Evolutionary conservation across 192 early-diverging fungal genomes (phyloP), one percentile per base, ranked within the genome.

Genomic region (Backusella circina): DNA sequence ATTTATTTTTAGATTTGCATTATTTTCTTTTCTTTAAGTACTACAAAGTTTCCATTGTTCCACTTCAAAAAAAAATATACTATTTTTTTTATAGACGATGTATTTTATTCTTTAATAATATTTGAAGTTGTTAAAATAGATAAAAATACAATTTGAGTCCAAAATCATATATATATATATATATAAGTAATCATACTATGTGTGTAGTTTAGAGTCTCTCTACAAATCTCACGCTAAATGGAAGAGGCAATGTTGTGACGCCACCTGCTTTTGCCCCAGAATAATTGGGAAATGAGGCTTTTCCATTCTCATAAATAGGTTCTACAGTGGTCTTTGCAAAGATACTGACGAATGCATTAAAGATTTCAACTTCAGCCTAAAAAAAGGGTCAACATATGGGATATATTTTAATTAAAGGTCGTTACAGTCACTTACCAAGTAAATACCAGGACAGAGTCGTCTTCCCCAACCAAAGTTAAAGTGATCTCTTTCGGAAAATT

Each of bases 401-500:
- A n/a, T n/a, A 10, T 37, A 37, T 9, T 37, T 37, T 37, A 37
- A 37, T 6, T 37, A 37, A 0, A 37, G 10, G 2, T 37, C 10
- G 1, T 26, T 3, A 23, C 5, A 28, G 13, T 0, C 61, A 30
- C 65, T 66, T 66, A 66, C 65, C 10, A 66, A 12, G 18, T 66
- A 35, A 31, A 66, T 66, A 18, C 65, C 65, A 18, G 65, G 65
- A 31, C 65, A 66, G 65, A 66, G 28, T 2, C 65, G 65, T 31
- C 70, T 71, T 71, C 70, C 70, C 70, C 70, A 71, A 18, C 70
- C 70, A 71, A 71, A 71, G 23, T 30, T 50, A 50, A 32, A 71
- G 30, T 71, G 70, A 71, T 71, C 70, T 47, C 70, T 39, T 13
- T 71, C 26, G 12, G 15, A 30, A 12, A 71, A 28, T 16, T 23